phyloP scores from a whole-genome alignment of 208 protist genomes.

The Endotrypanum monterogeii region DNA sequence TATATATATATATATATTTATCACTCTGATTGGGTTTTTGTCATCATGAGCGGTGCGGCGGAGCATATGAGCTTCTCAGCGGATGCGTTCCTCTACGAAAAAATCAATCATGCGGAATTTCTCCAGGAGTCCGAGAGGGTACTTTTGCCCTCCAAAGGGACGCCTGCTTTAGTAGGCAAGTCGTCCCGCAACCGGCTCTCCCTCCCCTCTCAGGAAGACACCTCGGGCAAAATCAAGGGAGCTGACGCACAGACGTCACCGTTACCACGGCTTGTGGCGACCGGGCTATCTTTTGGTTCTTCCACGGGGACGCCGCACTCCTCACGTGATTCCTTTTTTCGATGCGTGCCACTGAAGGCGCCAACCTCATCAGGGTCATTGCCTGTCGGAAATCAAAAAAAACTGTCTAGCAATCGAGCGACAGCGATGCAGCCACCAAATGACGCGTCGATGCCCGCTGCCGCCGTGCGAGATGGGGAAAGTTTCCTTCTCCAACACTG shows the following conservation, averaged over 20 bases:
- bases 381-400: not conserved
- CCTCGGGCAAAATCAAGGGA: not conserved
- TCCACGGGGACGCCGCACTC: not conserved
- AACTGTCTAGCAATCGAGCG: not conserved
- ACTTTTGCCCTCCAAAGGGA: constrained; percentile 14
- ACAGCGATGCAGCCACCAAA: constrained; percentile 30
- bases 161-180: constrained; percentile 9
- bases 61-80: not conserved
- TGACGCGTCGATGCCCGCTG: constrained; percentile 15
- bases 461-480: constrained; percentile 34
- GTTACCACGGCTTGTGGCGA: constrained; percentile 3
- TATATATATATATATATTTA: not conserved
- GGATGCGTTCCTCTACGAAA: constrained; percentile 7
- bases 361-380: not conserved
- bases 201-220: constrained; percentile 7
- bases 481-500: constrained; percentile 38
- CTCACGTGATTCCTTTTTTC: constrained; percentile 15
- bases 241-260: not conserved
- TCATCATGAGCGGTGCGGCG: not conserved
- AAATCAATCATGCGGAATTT: constrained; percentile 7
- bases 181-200: constrained; percentile 4
- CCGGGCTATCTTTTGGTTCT: not conserved
- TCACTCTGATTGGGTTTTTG: not conserved
- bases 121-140: constrained; percentile 22
- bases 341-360: constrained; percentile 16